phyloP scores from a whole-genome alignment of 495 filamentous ascomycete species.

The Pyrenopolyporus hunteri region DNA sequence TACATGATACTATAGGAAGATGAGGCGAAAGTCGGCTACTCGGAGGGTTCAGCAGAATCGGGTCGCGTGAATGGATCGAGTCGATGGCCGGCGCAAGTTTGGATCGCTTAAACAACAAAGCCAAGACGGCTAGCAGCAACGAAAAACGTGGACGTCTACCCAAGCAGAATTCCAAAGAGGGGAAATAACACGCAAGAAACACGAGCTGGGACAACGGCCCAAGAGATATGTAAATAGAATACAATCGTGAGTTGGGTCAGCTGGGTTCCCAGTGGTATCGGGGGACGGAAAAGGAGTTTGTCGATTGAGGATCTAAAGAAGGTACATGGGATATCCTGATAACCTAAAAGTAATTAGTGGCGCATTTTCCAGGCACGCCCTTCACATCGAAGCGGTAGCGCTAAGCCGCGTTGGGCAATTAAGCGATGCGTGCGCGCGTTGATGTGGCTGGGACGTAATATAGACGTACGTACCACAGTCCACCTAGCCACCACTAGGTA shows the following conservation, averaged over 20 bases:
- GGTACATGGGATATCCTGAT: conserved; percentile 13
- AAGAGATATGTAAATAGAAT: conserved; percentile 12
- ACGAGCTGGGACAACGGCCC: neutral
- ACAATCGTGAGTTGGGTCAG: conserved; percentile 13
- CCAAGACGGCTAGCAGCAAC: neutral
- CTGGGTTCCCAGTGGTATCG: no score
- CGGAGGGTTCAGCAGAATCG: neutral
- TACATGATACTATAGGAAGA: conserved; percentile 24
- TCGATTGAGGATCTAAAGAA: conserved; percentile 17
- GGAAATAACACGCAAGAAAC: conserved; percentile 1
- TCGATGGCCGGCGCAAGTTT: conserved; percentile 19
- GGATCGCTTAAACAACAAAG: conserved; percentile 1
- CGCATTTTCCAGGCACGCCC: conserved; percentile 19
- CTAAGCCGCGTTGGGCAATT: conserved; percentile 22
- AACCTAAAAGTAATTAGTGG: conserved; percentile 19
- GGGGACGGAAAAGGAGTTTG: conserved; percentile 31
- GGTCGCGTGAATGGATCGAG: conserved; percentile 1
- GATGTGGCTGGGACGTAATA: conserved; percentile 20
- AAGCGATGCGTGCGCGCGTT: conserved; percentile 6
- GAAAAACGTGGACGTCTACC: neutral
- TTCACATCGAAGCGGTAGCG: conserved; percentile 2
- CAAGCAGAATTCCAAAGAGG: conserved; percentile 1
- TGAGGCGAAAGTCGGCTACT: neutral
- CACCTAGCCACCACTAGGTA: no score
- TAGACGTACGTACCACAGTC: neutral